Base-by-base conservation (phyloP, 2,329 filamentous ascomycete genomes). In the Drechslera avenae region DNA sequence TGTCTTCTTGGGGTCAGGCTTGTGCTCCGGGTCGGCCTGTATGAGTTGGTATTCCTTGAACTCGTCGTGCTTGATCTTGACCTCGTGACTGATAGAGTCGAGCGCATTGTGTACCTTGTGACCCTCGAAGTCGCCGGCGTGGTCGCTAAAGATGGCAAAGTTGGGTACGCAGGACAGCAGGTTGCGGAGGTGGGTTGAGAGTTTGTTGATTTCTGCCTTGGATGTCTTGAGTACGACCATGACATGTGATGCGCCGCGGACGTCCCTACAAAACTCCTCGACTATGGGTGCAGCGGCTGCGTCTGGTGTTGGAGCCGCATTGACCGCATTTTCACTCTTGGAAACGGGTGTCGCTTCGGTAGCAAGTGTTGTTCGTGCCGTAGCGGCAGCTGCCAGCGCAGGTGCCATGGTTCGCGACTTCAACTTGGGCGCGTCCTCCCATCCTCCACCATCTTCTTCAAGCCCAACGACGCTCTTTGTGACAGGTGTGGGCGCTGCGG, bases 131-230 rank as follows among this genome's bases (percentile, higher is more conserved):
- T 64, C 82, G 78, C 64, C 68, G 19, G 78, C 76, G 46, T 81
- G 81, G 66, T 86, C 83, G 53, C 83, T 85, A 69, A 83, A 84
- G 60, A 86, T 79, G 42, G 79, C 76, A 44, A 79, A 81, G 64
- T 83, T 72, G 26, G 80, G 78, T 34, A 82, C 76, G 70, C 83
- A 86, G 55, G 75, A 74, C 16, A 85, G 73, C 0, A 81, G 82
- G 1, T 81, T 82, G 42, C 75, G 66, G 50, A 84, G 76, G 58
- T 85, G 82, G 2, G 77, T 68, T 1, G 82, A 81, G 2, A 86
- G 75, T 62, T 84, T 83, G 21, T 80, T 68, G 12, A 81, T 76
- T 59, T 86, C 83, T 6, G 81, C 82, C 13, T 83, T 82, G 45
- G 83, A 83, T 0, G 83, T 86, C 56, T 81, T 80, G 54, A 86